Percentiles rank a stretch among this genome's conserved stretches.
Evolutionary conservation across 2,329 filamentous ascomycete genomes (phyloP).

Genomic region (Coniochaeta sp.): DNA sequence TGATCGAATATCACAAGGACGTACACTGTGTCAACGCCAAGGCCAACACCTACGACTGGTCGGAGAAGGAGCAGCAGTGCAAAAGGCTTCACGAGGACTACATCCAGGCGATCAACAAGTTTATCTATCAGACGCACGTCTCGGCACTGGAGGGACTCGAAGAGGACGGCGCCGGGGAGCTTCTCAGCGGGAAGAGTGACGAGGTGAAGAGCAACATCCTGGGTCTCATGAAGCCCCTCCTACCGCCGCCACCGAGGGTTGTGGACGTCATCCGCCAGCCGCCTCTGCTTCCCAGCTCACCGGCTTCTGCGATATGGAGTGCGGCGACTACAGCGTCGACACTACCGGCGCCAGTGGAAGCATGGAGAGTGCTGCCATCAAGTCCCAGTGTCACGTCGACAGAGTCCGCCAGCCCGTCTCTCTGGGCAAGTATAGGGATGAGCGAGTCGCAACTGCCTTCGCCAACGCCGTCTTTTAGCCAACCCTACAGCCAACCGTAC

Average conservation of each 20-base stretch:
- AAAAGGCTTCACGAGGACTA: slow-evolving; percentile 98
- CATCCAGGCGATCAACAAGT: slow-evolving; percentile 93
- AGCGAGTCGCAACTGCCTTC: slow-evolving; percentile 69
- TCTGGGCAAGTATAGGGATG: slow-evolving; percentile 76
- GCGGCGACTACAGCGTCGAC: slow-evolving; percentile 58
- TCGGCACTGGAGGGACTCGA: slow-evolving; percentile 90
- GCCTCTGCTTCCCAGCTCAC: slow-evolving; percentile 77
- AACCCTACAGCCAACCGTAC: slow-evolving; percentile 53
- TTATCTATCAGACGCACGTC: slow-evolving; percentile 85
- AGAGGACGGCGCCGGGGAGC: slow-evolving; percentile 90
- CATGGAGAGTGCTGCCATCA: slow-evolving; percentile 87
- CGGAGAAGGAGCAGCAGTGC: slow-evolving; percentile 90
- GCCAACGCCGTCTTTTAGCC: slow-evolving; percentile 72
- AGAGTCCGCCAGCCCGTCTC: slow-evolving; percentile 58
- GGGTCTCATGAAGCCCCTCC: slow-evolving; percentile 77
- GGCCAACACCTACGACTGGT: slow-evolving; percentile 87
- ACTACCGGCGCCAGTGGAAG: slow-evolving; percentile 66
- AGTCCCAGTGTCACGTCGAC: slow-evolving; percentile 69
- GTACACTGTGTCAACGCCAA: slow-evolving; percentile 87
- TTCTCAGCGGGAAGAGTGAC: slow-evolving; percentile 84
- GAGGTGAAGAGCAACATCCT: slow-evolving; percentile 86
- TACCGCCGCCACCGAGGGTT: slow-evolving; percentile 79
- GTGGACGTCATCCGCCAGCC: slow-evolving; percentile 85
- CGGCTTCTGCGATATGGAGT: slow-evolving; percentile 72
- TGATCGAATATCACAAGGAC: slow-evolving; percentile 95